A percentile compares a stretch with the other conserved stretches of the same genome.
Evolutionary conservation across 2,329 filamentous ascomycete species (phyloP).

Genomic region (Pseudogymnoascus pannorum): DNA sequence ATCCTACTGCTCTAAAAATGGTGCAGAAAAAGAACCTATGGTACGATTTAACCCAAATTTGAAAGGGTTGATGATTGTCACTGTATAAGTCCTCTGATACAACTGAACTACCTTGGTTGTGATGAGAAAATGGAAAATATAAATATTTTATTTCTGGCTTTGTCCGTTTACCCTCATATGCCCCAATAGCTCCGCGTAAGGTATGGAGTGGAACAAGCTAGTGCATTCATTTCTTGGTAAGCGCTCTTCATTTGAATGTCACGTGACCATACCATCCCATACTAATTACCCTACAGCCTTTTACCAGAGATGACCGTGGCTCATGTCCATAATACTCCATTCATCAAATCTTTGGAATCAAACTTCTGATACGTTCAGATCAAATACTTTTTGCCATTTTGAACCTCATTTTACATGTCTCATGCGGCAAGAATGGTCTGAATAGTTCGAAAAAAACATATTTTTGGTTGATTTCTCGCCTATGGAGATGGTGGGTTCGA

Average conservation of each 20-base stretch:
- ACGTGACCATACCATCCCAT: background rate
- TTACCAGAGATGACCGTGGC: constrained; percentile 34
- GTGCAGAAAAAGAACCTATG: background rate
- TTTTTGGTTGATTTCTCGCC: constrained; percentile 1
- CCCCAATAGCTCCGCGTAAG: background rate
- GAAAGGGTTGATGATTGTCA: background rate
- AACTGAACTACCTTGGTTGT: background rate
- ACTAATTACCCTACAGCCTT: constrained; percentile 23
- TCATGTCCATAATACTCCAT: constrained; percentile 44
- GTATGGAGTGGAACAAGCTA: constrained; percentile 31
- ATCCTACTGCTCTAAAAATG: background rate
- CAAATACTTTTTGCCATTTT: constrained; percentile 17
- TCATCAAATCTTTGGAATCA: constrained; percentile 44
- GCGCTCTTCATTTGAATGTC: background rate
- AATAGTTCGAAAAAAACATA: background rate
- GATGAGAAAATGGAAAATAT: background rate
- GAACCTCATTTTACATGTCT: background rate
- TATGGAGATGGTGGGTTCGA: background rate
- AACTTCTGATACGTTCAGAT: constrained; percentile 24
- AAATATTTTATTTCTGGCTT: background rate
- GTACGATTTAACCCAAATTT: background rate
- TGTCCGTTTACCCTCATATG: background rate
- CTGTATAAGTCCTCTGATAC: background rate
- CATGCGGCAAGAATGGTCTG: background rate
- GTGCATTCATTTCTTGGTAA: constrained; percentile 31